Conservation (phyloP, 768 basidiomycete genomes). For the Rhodotorula graminis region DNA sequence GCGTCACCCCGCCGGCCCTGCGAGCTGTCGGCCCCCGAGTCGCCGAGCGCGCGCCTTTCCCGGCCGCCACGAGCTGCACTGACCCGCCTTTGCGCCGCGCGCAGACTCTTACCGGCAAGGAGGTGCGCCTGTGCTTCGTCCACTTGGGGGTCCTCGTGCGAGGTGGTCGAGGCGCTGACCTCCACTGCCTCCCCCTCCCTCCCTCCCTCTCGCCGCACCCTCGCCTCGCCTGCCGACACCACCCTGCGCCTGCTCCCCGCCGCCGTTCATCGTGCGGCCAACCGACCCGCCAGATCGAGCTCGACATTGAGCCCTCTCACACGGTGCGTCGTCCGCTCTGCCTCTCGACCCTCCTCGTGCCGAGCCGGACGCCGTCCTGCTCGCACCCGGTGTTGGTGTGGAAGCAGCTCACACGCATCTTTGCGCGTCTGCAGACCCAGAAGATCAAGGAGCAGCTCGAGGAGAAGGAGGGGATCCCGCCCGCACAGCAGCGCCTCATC, state of each 20-base stretch:
- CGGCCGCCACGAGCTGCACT: neutral
- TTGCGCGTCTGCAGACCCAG: slow-evolving; percentile 59
- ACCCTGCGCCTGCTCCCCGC: neutral
- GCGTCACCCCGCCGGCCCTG: neutral
- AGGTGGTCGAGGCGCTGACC: neutral
- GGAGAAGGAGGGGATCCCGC: slow-evolving; percentile 96
- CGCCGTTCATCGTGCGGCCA: neutral
- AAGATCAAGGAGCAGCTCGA: slow-evolving; percentile 97
- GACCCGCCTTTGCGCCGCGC: neutral
- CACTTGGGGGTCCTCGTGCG: slow-evolving; percentile 18
- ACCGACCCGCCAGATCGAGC: slow-evolving; percentile 9
- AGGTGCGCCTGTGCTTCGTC: slow-evolving; percentile 54
- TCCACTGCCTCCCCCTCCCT: neutral
- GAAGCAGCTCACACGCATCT: no score
- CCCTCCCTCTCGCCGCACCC: no score
- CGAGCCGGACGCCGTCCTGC: no score
- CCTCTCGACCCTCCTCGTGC: no score
- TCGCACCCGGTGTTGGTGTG: no score
- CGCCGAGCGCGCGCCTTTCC: no score
- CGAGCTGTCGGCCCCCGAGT: neutral
- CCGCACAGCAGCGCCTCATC: slow-evolving; percentile 90
- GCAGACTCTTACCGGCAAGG: slow-evolving; percentile 94
- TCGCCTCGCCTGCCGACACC: neutral
- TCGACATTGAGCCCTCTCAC: slow-evolving; percentile 18
- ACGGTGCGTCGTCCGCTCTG: slow-evolving; percentile 15